phyloP scores from a whole-genome alignment of 2,329 filamentous ascomycete species.

The Cladosporium sp. region DNA sequence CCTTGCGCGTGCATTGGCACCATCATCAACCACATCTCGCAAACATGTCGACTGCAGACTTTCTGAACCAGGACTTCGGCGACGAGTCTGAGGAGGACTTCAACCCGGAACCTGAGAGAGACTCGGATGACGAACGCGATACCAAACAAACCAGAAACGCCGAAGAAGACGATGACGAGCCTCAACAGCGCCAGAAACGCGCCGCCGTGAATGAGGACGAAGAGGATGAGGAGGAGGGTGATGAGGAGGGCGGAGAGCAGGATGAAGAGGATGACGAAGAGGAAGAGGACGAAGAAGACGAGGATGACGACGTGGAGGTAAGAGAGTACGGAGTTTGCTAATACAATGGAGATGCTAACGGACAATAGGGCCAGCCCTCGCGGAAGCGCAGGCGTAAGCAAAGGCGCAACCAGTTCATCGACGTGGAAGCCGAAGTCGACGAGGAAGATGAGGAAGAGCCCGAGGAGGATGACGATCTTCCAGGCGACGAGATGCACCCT shows the following conservation, averaged over 20 bases:
- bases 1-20: neutral
- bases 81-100: slow-evolving; percentile 71
- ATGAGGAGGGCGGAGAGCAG: slow-evolving; percentile 55
- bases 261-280: slow-evolving; percentile 36
- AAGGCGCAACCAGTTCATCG: slow-evolving; percentile 80
- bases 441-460: slow-evolving; percentile 83
- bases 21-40: neutral
- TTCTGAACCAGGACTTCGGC: slow-evolving; percentile 49
- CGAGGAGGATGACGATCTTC: slow-evolving; percentile 84
- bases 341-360: slow-evolving; percentile 14
- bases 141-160: slow-evolving; percentile 31
- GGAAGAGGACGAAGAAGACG: slow-evolving; percentile 29
- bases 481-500: slow-evolving; percentile 81
- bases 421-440: slow-evolving; percentile 96
- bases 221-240: slow-evolving; percentile 51
- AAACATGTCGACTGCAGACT: slow-evolving; percentile 31
- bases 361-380: slow-evolving; percentile 60
- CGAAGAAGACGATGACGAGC: slow-evolving; percentile 35
- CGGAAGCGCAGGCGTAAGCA: slow-evolving; percentile 74
- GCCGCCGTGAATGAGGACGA: slow-evolving; percentile 47
- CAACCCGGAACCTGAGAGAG: slow-evolving; percentile 72
- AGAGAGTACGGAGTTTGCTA: neutral
- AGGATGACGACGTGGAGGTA: slow-evolving; percentile 19
- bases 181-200: slow-evolving; percentile 30
- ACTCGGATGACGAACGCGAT: slow-evolving; percentile 65